Conservation (phyloP, 2,329 filamentous ascomycete genomes). For the Neonectria faginata region DNA sequence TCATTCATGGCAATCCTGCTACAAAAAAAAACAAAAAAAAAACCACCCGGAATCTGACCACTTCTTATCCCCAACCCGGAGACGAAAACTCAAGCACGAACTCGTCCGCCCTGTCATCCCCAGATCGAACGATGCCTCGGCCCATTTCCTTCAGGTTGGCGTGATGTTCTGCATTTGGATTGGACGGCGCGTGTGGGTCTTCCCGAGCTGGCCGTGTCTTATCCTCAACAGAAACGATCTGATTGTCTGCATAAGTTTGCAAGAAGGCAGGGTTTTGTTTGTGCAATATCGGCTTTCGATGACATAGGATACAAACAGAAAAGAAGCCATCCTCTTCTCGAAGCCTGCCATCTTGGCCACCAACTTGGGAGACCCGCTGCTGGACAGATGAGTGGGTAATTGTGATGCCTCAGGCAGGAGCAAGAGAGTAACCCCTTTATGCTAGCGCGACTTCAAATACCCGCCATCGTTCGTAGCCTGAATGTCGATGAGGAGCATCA, state of each 20-base stretch:
- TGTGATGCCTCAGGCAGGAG: not conserved
- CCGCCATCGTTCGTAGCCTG: not conserved
- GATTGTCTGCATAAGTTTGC: not conserved
- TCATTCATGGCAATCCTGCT: not conserved
- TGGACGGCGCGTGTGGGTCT: not conserved
- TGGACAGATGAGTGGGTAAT: not conserved
- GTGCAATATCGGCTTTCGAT: not conserved
- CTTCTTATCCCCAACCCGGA: constrained; percentile 9
- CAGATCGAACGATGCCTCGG: constrained; percentile 9
- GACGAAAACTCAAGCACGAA: constrained; percentile 3
- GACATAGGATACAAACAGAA: too few species aligned
- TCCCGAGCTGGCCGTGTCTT: not conserved
- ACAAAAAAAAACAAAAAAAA: not conserved
- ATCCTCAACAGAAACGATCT: constrained; percentile 6
- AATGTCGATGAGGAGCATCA: not conserved
- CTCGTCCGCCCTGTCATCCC: not conserved
- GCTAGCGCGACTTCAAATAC: not conserved
- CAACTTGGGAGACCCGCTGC: not conserved
- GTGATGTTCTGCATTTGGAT: constrained; percentile 1
- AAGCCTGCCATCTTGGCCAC: not conserved
- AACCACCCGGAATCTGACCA: not conserved
- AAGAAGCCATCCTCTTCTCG: not conserved
- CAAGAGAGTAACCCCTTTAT: not conserved
- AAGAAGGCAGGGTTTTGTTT: not conserved
- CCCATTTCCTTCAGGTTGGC: constrained; percentile 2